Evolutionary conservation across 192 early-diverging fungal genomes (phyloP), one percentile per base, ranked within the genome.

Genomic region (Fimicolochytrium jonesii): DNA sequence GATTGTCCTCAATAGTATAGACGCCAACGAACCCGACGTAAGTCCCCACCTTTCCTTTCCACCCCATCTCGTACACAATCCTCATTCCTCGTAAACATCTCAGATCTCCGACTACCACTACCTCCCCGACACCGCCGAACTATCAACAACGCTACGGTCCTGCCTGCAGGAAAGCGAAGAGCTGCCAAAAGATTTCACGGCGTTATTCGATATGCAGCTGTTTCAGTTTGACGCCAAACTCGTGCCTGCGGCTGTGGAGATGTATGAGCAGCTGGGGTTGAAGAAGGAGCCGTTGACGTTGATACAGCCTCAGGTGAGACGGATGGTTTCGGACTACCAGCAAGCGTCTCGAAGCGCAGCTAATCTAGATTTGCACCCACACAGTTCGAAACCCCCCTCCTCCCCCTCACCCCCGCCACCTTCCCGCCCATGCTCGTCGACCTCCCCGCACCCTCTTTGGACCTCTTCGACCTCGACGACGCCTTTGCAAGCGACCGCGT

Each of bases 41-140:
- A n/a, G 59, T 39, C 1, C n/a, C n/a, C 20, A 22, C n/a, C n/a
- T n/a, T n/a, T n/a, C n/a, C n/a, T n/a, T n/a, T n/a, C n/a, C n/a
- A n/a, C n/a, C n/a, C n/a, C n/a, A n/a, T n/a, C n/a, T n/a, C n/a
- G n/a, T n/a, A n/a, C n/a, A n/a, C n/a, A n/a, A n/a, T n/a, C n/a
- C n/a, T n/a, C n/a, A n/a, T n/a, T n/a, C n/a, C n/a, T n/a, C n/a
- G n/a, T n/a, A n/a, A n/a, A n/a, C n/a, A n/a, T n/a, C n/a, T n/a
- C n/a, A n/a, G 78, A 62, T 81, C 28, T 72, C 79, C n/a, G 84
- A 86, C 56, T 84, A 84, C 48, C 82, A 85, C 66, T 84, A 84
- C 59, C 48, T 84, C 3, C 84, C 84, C 1, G 75, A 76, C 15
- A 78, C 77, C 3, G 61, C 76, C 1, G 55, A 67, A 28, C 67